Base-by-base conservation (phyloP, 2,329 filamentous ascomycete genomes). In the Decorospora gaudefroyi region DNA sequence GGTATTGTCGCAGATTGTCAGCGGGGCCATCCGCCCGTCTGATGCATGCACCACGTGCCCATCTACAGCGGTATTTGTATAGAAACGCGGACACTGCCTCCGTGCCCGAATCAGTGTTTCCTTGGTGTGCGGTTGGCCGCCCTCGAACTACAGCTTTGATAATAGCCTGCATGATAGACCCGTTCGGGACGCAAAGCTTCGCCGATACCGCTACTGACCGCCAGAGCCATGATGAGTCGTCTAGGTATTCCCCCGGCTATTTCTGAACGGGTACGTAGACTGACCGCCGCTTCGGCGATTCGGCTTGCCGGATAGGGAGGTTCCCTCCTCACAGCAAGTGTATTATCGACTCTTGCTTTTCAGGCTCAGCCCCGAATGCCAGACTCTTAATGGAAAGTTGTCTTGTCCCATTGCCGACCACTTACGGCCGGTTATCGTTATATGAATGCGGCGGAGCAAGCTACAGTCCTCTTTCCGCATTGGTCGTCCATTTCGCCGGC, bases 1-100 rank as follows among this genome's bases (percentile, higher is more conserved):
- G n/a, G n/a, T n/a, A 25, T 42, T 32, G 23, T 42, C 28, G 29
- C 21, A 38, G 33, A 38, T 39, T 28, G 39, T 30, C 44, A 38
- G 44, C 44, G 44, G 44, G 44, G 44, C 44, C 25, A 47, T 47
- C 44, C 44, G 44, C 25, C 37, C 33, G 28, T 30, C 25, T 41
- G 42, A 41, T 46, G 42, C 39, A 47, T 43, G 33, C 39, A 43
- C 23, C 39, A 26, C 28, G 44, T 47, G 39, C 44, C 33, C 26
- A 12, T 22, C 19, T 38, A 43, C 28, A 25, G 21, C 23, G 18
- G 19, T 18, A 42, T 23, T 15, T 12, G 33, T 43, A 27, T 18
- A 32, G 26, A 38, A 30, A 31, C 39, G 33, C 29, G 21, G 9
- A 18, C 27, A 25, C 21, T 15, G 17, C 21, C 27, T 46, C 12